Percentiles rank a stretch among this genome's conserved stretches.
phyloP scores from a whole-genome alignment of 2,329 filamentous ascomycete species.

The Fusarium longipes region DNA sequence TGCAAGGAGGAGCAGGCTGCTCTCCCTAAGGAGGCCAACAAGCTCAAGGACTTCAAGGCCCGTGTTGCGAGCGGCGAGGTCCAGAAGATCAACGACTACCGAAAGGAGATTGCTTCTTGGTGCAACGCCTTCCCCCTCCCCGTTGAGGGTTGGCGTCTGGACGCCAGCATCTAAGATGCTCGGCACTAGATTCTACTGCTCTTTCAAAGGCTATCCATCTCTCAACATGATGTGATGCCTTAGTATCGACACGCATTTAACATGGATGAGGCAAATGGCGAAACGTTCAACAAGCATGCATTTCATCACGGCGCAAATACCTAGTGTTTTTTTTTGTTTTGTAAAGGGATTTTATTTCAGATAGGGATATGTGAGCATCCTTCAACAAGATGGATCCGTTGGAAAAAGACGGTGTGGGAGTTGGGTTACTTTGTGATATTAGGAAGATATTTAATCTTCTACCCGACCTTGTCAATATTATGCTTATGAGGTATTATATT shows the following conservation, averaged over 20 bases:
- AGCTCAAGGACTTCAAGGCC: conserved; percentile 99
- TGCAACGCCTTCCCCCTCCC: conserved; percentile 92
- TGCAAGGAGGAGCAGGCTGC: conserved; percentile 86
- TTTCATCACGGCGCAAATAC: conserved; percentile 49
- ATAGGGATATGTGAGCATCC: conserved; percentile 42
- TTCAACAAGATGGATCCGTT: conserved; percentile 45
- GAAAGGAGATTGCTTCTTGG: conserved; percentile 91
- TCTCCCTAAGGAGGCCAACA: conserved; percentile 97
- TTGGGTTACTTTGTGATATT: conserved; percentile 42
- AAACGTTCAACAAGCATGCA: conserved; percentile 50
- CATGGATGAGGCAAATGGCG: conserved; percentile 49
- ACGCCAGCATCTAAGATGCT: conserved; percentile 65
- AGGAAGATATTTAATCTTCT: conserved; percentile 34
- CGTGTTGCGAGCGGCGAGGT: conserved; percentile 85
- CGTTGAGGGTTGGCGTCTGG: conserved; percentile 76
- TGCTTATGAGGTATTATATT: neutral
- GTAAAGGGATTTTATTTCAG: conserved; percentile 28
- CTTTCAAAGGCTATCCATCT: conserved; percentile 14
- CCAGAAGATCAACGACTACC: conserved; percentile 83
- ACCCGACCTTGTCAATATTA: conserved; percentile 8
- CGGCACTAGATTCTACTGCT: conserved; percentile 8
- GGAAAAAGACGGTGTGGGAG: conserved; percentile 43
- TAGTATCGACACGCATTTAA: conserved; percentile 45
- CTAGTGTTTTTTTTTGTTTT: conserved; percentile 42
- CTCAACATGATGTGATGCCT: conserved; percentile 26